Conservation (phyloP, 1,139 yeast species). For the Sugiyamaella xylanicola region DNA sequence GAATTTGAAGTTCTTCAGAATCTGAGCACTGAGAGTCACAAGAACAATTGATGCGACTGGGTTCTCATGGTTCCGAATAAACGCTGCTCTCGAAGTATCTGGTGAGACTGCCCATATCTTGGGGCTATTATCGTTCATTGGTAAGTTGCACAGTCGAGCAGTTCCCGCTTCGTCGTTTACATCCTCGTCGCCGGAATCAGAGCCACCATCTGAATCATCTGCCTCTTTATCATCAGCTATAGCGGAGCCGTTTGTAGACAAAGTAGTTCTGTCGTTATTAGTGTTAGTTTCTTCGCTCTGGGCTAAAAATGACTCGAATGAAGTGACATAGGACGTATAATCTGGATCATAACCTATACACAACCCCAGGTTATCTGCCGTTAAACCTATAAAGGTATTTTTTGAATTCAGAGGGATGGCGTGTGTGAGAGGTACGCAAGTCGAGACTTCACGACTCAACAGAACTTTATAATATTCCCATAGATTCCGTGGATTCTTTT, state of each 20-base stretch:
- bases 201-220: background rate
- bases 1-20: background rate
- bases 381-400: conserved; percentile 13
- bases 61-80: background rate
- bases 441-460: conserved; percentile 32
- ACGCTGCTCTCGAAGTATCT: conserved; percentile 16
- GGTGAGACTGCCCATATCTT: conserved; percentile 8
- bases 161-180: conserved; percentile 4
- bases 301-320: conserved; percentile 1
- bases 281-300: conserved; percentile 6
- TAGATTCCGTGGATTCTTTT: conserved; percentile 22
- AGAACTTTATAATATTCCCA: conserved; percentile 36
- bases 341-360: conserved; percentile 9
- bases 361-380: background rate
- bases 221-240: background rate
- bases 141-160: background rate
- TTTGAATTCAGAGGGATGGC: conserved; percentile 26
- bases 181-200: background rate
- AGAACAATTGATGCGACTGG: background rate
- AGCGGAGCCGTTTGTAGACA: no score
- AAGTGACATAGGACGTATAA: background rate
- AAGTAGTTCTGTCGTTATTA: no score
- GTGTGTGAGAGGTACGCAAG: conserved; percentile 33
- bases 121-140: background rate
- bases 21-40: background rate